Base-by-base conservation (phyloP, 1,284 basidiomycete genomes). In the Inonotus hispidus region DNA sequence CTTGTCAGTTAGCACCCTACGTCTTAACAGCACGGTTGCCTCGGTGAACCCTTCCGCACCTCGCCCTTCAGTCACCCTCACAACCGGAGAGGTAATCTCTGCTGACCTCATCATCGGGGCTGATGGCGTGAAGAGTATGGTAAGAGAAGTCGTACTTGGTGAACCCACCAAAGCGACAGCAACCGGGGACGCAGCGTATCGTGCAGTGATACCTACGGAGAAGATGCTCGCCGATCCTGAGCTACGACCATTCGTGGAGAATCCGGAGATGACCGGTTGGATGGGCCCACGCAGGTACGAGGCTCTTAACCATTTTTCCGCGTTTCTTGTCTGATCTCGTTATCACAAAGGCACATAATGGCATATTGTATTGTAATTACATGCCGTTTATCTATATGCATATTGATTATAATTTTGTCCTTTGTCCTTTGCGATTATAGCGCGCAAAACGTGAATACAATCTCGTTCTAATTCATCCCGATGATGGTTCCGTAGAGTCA, bases 101-200 rank as follows among this genome's bases (percentile, higher is more conserved):
- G 77, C 75, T 0, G 82, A 85, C 66, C 65, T 84, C 16, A 71
- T 85, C 29, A 69, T 85, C 2, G 82, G 79, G 13, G 82, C 82
- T 2, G 83, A 84, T 66, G 83, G 83, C 14, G 74, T 75, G 19
- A 71, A 81, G 67, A 85, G 84, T 66, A 65, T 77, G 47, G 70
- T 83, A 7, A 79, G 86, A 56, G 72, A 77, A 46, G 71, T 75
- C 7, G 78, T 85, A 29, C 65, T 68, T 38, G 68, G 68, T 5
- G 60, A 59, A 3, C 64, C 65, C 7, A 66, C 65, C 37, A 60
- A 63, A 45, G 67, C 74, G 7, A 74, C 72, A 0, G 72, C 80
- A 10, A 84, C 83, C 0, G 83, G 83, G 1, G 83, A 87, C 66
- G 79, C 82, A 61, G 68, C 72, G 68, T 71, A 84, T 66, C 62